These are phyloP conservation scores for Mycena albidolilacea DNA, from an alignment of 768 basidiomycete genomes.

Conservation along the genomic window DNA sequence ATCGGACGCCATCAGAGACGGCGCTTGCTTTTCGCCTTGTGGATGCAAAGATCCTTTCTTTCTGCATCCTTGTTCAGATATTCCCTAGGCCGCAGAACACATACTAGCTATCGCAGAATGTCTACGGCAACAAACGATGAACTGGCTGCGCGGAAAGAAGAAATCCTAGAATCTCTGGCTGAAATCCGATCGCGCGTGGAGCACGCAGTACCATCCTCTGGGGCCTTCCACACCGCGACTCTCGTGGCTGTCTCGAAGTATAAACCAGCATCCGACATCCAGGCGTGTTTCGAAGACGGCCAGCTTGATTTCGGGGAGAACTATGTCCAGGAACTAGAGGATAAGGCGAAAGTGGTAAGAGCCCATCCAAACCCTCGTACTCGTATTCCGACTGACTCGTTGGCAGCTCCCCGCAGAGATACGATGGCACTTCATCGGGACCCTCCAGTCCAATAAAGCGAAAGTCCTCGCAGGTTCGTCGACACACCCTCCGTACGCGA, in stretches of 20 bases:
- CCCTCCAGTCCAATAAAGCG: conserved; percentile 93
- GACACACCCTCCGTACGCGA: background rate
- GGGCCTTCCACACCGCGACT: conserved; percentile 43
- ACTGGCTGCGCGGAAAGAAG: conserved; percentile 53
- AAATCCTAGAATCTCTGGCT: conserved; percentile 67
- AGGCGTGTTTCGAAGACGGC: conserved; percentile 84
- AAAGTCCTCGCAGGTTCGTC: conserved; percentile 86
- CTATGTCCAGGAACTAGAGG: conserved; percentile 93
- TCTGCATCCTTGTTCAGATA: background rate
- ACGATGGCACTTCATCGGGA: conserved; percentile 97
- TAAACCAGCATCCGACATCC: conserved; percentile 90
- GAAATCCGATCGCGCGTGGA: conserved; percentile 69
- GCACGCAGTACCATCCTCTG: conserved; percentile 40
- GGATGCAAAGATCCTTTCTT: conserved; percentile 2
- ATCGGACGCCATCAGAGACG: too few relatives aligned
- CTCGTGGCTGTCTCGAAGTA: conserved; percentile 95
- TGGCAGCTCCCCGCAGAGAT: conserved; percentile 89
- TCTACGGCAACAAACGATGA: conserved; percentile 8
- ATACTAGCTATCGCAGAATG: conserved; percentile 8
- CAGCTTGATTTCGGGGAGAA: conserved; percentile 98
- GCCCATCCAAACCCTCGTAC: conserved; percentile 38
- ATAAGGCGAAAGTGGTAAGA: conserved; percentile 81
- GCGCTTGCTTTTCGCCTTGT: background rate
- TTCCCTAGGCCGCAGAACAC: background rate
- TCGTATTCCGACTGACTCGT: conserved; percentile 1